Evolutionary conservation across 202 grass and related monocot species (phyloP).

Genomic region (Dendrocalamus latiflorus): DNA sequence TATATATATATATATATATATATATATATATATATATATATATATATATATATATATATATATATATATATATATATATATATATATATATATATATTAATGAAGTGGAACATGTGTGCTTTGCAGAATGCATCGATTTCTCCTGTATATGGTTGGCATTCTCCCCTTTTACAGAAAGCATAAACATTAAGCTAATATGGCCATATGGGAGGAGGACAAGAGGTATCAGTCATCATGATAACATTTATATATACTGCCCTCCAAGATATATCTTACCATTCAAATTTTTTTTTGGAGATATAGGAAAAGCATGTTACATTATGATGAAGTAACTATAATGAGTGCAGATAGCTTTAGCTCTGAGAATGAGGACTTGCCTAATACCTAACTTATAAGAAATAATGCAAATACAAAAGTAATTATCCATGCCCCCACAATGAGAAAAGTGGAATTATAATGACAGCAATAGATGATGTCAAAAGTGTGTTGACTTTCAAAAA

Average conservation of each 20-base stretch:
- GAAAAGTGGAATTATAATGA: constrained; percentile 9
- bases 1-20: not conserved
- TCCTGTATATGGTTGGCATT: not conserved
- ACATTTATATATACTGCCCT: constrained; percentile 10
- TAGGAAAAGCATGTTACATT: not conserved
- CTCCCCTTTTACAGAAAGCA: constrained; percentile 27
- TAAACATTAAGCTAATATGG: not conserved
- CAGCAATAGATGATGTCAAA: constrained; percentile 20
- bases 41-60: not conserved
- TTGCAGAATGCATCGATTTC: not conserved
- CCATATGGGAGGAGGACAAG: not conserved
- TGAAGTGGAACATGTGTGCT: not conserved
- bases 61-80: not conserved
- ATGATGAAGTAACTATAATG: constrained; percentile 19
- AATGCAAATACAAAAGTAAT: constrained; percentile 16
- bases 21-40: not conserved
- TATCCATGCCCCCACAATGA: constrained; percentile 23
- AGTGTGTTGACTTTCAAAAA: not conserved
- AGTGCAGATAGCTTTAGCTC: constrained; percentile 27
- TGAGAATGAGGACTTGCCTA: constrained; percentile 22
- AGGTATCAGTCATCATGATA: constrained; percentile 7
- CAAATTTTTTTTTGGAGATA: not conserved
- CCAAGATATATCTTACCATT: constrained; percentile 28
- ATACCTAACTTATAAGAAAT: constrained; percentile 38
- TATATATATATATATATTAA: not conserved